A percentile compares a stretch with the other conserved stretches of the same genome.
phyloP scores from a whole-genome alignment of 2,329 filamentous ascomycete species.

The Colletotrichum brevisporum region DNA sequence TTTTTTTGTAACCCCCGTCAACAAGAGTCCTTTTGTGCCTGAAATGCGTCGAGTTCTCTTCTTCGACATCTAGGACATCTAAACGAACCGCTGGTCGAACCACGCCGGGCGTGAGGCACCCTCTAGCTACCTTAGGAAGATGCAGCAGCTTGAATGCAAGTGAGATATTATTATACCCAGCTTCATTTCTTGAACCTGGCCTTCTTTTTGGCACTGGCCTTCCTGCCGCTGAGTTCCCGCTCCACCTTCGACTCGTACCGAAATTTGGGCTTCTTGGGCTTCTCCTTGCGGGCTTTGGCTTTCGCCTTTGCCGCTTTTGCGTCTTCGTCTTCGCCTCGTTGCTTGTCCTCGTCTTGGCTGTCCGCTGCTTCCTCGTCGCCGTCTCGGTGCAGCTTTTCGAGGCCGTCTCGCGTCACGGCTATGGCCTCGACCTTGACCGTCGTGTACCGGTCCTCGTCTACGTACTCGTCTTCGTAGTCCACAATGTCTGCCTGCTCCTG shows the following conservation, averaged over 20 bases:
- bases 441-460: conserved; percentile 96
- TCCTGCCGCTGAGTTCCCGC: conserved; percentile 79
- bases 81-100: conserved; percentile 20
- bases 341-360: conserved; percentile 34
- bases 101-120: conserved; percentile 36
- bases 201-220: conserved; percentile 76
- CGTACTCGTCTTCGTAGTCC: conserved; percentile 91
- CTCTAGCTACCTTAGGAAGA: conserved; percentile 13
- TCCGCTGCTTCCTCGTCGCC: conserved; percentile 50
- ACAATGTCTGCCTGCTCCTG: conserved; percentile 64
- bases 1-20: conserved; percentile 37
- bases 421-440: conserved; percentile 95
- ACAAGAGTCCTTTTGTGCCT: conserved; percentile 37
- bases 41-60: conserved; percentile 16
- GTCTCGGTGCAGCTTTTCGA: conserved; percentile 64
- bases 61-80: conserved; percentile 15
- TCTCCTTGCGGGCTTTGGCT: conserved; percentile 74
- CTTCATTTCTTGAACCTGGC: conserved; percentile 45
- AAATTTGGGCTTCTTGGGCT: conserved; percentile 78
- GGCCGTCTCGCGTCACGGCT: conserved; percentile 80
- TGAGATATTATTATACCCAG: conserved; percentile 34
- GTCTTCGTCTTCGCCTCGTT: conserved; percentile 44
- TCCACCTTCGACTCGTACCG: conserved; percentile 92
- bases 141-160: conserved; percentile 31
- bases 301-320: conserved; percentile 56